Percentiles rank a stretch among this genome's conserved stretches.
Evolutionary conservation across 805 yeast species (phyloP).

Genomic region (Lipomyces chichibuensis): DNA sequence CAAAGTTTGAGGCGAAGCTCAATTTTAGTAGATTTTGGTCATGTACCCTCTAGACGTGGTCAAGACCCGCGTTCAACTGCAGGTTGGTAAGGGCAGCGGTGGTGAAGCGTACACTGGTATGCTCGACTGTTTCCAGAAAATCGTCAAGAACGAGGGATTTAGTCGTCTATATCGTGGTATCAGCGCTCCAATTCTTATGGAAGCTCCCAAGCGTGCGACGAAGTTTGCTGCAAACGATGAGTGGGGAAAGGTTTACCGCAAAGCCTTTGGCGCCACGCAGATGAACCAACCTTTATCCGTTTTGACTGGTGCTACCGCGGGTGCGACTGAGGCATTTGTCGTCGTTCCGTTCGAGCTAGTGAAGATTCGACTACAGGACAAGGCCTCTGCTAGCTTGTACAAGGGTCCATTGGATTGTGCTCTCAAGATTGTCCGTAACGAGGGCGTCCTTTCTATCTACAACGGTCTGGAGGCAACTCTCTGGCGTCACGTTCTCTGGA

Average conservation of each 20-base stretch:
- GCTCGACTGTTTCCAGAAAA: slow-evolving; percentile 79
- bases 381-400: slow-evolving; percentile 63
- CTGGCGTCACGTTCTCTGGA: slow-evolving; percentile 97
- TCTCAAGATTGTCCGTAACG: slow-evolving; percentile 65
- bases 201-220: slow-evolving; percentile 98
- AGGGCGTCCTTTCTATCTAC: slow-evolving; percentile 83
- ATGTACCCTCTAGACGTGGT: slow-evolving; percentile 94
- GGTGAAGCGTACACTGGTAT: slow-evolving; percentile 79
- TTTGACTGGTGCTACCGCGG: slow-evolving; percentile 97
- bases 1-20: background rate
- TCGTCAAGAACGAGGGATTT: slow-evolving; percentile 82
- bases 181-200: slow-evolving; percentile 96
- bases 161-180: slow-evolving; percentile 89
- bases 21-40: slow-evolving; percentile 56
- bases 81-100: slow-evolving; percentile 55
- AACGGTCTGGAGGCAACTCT: slow-evolving; percentile 95
- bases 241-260: slow-evolving; percentile 84
- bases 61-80: slow-evolving; percentile 87
- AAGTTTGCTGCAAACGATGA: slow-evolving; percentile 98
- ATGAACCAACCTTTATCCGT: slow-evolving; percentile 84
- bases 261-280: slow-evolving; percentile 64
- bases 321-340: slow-evolving; percentile 94
- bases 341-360: slow-evolving; percentile 97
- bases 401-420: slow-evolving; percentile 85
- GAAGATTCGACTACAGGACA: slow-evolving; percentile 93